Evolutionary conservation across 208 protist species (phyloP).

Genomic region (Trypanosoma lewisi): DNA sequence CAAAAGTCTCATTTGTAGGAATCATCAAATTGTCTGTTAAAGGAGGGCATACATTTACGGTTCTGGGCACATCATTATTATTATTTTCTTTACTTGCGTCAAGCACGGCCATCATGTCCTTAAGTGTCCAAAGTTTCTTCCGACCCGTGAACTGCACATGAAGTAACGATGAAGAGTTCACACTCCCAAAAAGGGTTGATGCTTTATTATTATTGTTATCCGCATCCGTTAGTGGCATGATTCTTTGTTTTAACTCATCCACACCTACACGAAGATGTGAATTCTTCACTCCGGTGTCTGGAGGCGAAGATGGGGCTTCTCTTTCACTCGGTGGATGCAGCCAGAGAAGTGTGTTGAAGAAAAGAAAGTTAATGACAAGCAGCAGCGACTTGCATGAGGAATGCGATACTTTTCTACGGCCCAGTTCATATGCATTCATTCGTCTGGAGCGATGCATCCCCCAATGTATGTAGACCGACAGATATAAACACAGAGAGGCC

Average conservation of each 20-base stretch:
- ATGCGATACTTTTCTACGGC: neutral
- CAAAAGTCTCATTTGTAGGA: conserved; percentile 14
- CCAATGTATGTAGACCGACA: no score
- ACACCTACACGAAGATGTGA: neutral
- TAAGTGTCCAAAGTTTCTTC: conserved; percentile 14
- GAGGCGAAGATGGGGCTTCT: neutral
- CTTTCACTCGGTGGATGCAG: neutral
- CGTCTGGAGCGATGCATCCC: conserved; percentile 8
- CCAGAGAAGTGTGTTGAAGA: conserved; percentile 10
- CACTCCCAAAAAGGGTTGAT: neutral
- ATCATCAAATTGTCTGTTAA: conserved; percentile 10
- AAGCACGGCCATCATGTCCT: conserved; percentile 4
- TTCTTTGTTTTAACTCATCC: neutral
- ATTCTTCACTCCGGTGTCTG: no score
- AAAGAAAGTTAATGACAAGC: conserved; percentile 1
- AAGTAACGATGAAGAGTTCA: conserved; percentile 17
- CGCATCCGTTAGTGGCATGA: neutral
- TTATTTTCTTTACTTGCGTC: no score
- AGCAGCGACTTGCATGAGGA: neutral
- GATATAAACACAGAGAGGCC: no score
- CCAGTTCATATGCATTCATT: neutral
- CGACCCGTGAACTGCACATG: conserved; percentile 11
- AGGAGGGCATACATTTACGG: conserved; percentile 15
- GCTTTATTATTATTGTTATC: neutral
- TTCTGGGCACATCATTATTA: neutral